Evolutionary conservation across 768 basidiomycete species (phyloP).

Genomic region (Pleurotus djamor): DNA sequence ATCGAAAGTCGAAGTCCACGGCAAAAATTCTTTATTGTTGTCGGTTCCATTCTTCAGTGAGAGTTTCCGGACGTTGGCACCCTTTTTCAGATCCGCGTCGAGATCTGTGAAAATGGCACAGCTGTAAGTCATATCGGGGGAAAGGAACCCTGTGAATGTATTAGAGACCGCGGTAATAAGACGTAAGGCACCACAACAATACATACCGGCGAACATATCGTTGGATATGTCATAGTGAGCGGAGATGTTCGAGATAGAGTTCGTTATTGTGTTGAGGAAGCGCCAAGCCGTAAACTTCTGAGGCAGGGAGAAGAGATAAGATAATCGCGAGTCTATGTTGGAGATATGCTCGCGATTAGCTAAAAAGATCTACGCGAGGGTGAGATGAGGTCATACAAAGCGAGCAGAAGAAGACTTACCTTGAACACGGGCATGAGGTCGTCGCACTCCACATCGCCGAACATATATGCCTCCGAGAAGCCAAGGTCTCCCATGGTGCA

Average conservation of each 20-base stretch:
- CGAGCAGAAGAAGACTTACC: conserved; percentile 23
- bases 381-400: not conserved
- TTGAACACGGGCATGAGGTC: conserved; percentile 62
- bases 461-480: conserved; percentile 79
- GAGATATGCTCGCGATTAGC: conserved; percentile 49
- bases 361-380: conserved; percentile 53
- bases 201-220: conserved; percentile 62
- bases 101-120: conserved; percentile 68
- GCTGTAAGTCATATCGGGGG: conserved; percentile 78
- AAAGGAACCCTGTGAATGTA: conserved; percentile 44
- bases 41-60: conserved; percentile 22
- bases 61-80: conserved; percentile 14
- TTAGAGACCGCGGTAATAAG: not conserved
- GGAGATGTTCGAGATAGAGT: conserved; percentile 65
- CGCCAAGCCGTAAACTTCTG: conserved; percentile 55
- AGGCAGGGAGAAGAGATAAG: conserved; percentile 53
- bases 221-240: conserved; percentile 83
- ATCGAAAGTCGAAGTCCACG: not conserved
- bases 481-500: conserved; percentile 66
- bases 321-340: conserved; percentile 45
- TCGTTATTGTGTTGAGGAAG: conserved; percentile 64
- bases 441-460: conserved; percentile 68
- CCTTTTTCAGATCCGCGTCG: conserved; percentile 48
- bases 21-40: conserved; percentile 11
- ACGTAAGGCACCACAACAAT: conserved; percentile 7